A percentile compares a stretch with the other conserved stretches of the same genome.
phyloP scores from a whole-genome alignment of 176 grass and related monocot genomes.

The Bolboschoenus planiculmis region DNA sequence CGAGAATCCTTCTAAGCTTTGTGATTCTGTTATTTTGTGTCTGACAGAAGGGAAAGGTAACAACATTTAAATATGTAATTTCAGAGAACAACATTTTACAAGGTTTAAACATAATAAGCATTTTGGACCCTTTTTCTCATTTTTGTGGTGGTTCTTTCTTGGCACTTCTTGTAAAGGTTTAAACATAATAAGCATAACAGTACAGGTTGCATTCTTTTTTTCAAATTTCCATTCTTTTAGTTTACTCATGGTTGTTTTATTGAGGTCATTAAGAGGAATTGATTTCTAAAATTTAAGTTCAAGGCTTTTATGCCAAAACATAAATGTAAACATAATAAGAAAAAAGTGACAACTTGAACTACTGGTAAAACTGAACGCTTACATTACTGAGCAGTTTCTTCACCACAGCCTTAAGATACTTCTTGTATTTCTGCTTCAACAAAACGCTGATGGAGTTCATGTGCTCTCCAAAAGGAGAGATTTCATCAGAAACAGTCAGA shows the following conservation, averaged over 20 bases:
- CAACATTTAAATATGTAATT: neutral
- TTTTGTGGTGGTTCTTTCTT: too few relatives aligned
- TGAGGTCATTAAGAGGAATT: neutral
- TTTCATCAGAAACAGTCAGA: slow-evolving; percentile 55
- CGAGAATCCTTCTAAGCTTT: slow-evolving; percentile 74
- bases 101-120: too few relatives aligned
- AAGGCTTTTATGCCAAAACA: neutral
- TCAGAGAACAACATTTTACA: too few relatives aligned
- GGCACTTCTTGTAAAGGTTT: too few relatives aligned
- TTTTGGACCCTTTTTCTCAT: too few relatives aligned
- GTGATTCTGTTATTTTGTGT: slow-evolving; percentile 57
- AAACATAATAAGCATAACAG: too few relatives aligned
- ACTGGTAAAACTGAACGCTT: slow-evolving; percentile 20
- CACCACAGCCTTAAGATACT: slow-evolving; percentile 72
- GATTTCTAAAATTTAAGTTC: neutral
- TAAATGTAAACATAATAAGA: neutral
- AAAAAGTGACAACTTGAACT: neutral
- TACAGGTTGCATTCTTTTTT: neutral
- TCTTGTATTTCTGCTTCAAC: slow-evolving; percentile 88
- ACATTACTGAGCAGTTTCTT: slow-evolving; percentile 82
- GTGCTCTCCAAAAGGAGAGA: slow-evolving; percentile 70
- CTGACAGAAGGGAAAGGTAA: slow-evolving; percentile 23
- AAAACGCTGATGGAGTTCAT: slow-evolving; percentile 85
- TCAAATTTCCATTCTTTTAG: neutral
- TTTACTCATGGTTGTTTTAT: neutral